A percentile compares a stretch with the other conserved stretches of the same genome.
These are phyloP conservation scores for Hydnum rufescens DNA, from an alignment of 768 basidiomycete species.

Conservation along the genomic window DNA sequence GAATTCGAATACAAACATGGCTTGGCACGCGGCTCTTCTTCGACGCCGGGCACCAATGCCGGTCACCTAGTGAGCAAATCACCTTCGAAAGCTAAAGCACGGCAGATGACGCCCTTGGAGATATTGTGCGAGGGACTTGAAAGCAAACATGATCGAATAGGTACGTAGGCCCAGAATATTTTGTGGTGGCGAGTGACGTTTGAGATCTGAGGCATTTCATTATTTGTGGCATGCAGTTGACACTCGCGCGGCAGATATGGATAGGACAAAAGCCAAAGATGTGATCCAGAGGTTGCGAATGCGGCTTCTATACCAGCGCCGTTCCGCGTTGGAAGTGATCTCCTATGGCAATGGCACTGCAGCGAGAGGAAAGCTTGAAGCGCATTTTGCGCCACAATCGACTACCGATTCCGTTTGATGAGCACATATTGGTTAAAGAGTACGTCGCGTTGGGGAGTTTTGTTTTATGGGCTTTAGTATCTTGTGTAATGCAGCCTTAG, in stretches of 20 bases:
- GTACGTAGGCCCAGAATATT: neutral
- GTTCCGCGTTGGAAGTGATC: neutral
- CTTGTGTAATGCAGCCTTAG: too few species aligned
- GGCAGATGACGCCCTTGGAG: neutral
- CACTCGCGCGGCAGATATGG: constrained; percentile 7
- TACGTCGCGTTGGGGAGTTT: too few species aligned
- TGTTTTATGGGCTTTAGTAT: too few species aligned
- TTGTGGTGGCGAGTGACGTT: neutral
- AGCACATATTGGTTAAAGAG: too few species aligned
- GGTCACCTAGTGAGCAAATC: too few species aligned
- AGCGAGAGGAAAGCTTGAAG: neutral
- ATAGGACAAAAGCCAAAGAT: constrained; percentile 9
- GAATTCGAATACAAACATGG: neutral
- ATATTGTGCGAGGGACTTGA: neutral
- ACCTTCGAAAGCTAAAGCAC: neutral
- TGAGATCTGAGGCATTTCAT: too few species aligned
- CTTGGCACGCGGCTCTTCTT: neutral
- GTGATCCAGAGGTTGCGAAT: constrained; percentile 6
- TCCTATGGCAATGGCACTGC: neutral
- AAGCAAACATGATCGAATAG: neutral
- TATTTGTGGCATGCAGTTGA: constrained; percentile 8
- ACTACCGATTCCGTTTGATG: too few species aligned
- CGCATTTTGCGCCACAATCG: too few species aligned
- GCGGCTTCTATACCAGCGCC: constrained; percentile 4
- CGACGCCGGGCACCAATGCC: too few species aligned